These are phyloP conservation scores for Podaxis pistillaris DNA, from an alignment of 768 basidiomycete species.

Conservation along the genomic window DNA sequence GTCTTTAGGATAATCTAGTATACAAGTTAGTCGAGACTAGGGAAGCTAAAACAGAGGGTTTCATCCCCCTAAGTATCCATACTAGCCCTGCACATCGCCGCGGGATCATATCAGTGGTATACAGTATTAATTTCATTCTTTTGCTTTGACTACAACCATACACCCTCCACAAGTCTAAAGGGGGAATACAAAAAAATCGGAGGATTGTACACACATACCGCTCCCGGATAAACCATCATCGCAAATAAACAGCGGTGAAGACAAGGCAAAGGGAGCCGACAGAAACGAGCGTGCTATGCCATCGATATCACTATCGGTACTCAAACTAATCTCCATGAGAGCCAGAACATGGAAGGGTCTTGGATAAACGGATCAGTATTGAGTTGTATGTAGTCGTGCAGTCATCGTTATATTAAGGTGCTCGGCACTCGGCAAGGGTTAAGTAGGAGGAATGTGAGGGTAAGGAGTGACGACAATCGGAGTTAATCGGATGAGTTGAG, in stretches of 20 bases:
- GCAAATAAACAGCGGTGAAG: neutral
- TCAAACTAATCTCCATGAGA: constrained; percentile 4
- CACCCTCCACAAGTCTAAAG: constrained; percentile 5
- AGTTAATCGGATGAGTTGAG: neutral
- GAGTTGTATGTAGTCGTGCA: neutral
- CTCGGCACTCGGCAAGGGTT: constrained; percentile 7
- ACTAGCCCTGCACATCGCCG: neutral
- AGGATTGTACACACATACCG: constrained; percentile 6
- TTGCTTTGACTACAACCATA: constrained; percentile 2
- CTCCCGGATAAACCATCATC: constrained; percentile 7
- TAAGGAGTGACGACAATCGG: neutral
- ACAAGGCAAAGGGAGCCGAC: neutral
- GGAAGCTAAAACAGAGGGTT: neutral
- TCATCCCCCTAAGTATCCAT: neutral
- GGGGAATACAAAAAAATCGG: neutral
- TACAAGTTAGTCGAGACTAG: neutral
- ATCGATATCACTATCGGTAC: constrained; percentile 11
- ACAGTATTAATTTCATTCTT: constrained; percentile 14
- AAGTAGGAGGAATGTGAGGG: neutral
- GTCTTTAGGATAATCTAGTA: neutral
- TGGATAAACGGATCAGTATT: neutral
- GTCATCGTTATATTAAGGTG: constrained; percentile 2
- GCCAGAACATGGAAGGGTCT: neutral
- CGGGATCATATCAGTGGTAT: neutral
- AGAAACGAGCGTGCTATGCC: constrained; percentile 7